These are phyloP conservation scores for Penicillium argentinense DNA, from an alignment of 495 filamentous ascomycete species.

Conservation along the genomic window DNA sequence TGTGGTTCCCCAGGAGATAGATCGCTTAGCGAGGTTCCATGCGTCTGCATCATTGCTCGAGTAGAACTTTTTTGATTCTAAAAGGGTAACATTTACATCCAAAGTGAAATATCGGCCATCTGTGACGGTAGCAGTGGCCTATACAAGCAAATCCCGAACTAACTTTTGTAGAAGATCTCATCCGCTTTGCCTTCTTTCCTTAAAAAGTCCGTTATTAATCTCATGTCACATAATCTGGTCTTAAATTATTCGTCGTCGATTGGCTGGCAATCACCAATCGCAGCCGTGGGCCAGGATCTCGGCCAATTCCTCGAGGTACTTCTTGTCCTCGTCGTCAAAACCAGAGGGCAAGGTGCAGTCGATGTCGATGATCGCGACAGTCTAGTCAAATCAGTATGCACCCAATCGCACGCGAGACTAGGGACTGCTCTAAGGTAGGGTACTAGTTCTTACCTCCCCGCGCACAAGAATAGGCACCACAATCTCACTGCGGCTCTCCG, in stretches of 20 bases:
- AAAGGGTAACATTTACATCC: too few relatives aligned
- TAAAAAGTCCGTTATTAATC: conserved; percentile 2
- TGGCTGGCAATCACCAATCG: conserved; percentile 61
- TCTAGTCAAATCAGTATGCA: conserved; percentile 37
- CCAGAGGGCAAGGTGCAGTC: conserved; percentile 71
- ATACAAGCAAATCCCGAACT: neutral
- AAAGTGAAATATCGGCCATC: too few relatives aligned
- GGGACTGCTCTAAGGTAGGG: conserved; percentile 11
- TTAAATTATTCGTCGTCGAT: conserved; percentile 1
- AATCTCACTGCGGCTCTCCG: conserved; percentile 80
- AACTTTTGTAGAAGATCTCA: conserved; percentile 4
- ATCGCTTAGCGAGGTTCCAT: too few relatives aligned
- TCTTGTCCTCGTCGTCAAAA: conserved; percentile 75
- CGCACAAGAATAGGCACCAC: conserved; percentile 74
- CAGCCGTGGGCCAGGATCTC: conserved; percentile 62
- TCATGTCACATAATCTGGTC: conserved; percentile 10
- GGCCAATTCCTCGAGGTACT: conserved; percentile 69
- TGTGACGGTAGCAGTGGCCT: conserved; percentile 6
- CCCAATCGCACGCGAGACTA: too few relatives aligned
- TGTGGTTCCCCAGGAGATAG: too few relatives aligned
- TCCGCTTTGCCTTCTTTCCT: neutral
- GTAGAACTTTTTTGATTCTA: too few relatives aligned
- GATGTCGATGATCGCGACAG: conserved; percentile 88
- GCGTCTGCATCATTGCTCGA: too few relatives aligned
- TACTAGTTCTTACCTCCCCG: conserved; percentile 50